Evolutionary conservation across 345 rosid species (phyloP), one percentile per base, ranked within the genome.

Genomic region (Murraya paniculata): DNA sequence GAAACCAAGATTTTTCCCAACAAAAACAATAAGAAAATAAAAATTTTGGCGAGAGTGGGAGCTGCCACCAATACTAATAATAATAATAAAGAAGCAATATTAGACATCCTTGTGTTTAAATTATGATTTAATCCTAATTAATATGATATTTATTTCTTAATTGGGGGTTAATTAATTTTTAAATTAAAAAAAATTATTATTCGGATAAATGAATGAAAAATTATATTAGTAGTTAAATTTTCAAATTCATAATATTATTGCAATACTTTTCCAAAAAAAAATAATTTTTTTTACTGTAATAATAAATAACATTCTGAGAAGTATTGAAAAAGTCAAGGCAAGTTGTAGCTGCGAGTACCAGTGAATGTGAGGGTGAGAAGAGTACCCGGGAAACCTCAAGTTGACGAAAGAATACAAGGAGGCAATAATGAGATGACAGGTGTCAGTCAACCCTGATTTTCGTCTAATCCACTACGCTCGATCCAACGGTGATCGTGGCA

Each of bases 401-500:
- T 84, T 85, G 88, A 83, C 85, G 76, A 77, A 78, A 1, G 2
- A 1, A 1, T 1, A 14, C 18, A 53, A 36, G 4, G 9, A 8
- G 18, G 71, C 79, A 75, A 58, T 21, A 21, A 31, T 2, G 2
- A 21, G 2, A 0, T 35, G 86, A 81, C 89, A 86, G 71, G 85
- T 84, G 90, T 75, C 84, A 66, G 79, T 81, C 79, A 50, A 53
- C 76, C 60, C 48, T 45, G 66, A 59, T 60, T 57, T 65, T 38
- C 45, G 64, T 77, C 73, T 25, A 74, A 57, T 57, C 22, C 41
- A 19, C 6, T 31, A 14, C 75, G 31, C 81, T 19, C 57, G 83
- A 90, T 90, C 92, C 88, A 80, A 88, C 91, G 90, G 93, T 56
- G 80, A 83, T 75, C 4, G 0, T 64, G 82, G 85, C 88, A 86